Conservation (phyloP, 1,139 yeast species). For the Candida sp. region DNA sequence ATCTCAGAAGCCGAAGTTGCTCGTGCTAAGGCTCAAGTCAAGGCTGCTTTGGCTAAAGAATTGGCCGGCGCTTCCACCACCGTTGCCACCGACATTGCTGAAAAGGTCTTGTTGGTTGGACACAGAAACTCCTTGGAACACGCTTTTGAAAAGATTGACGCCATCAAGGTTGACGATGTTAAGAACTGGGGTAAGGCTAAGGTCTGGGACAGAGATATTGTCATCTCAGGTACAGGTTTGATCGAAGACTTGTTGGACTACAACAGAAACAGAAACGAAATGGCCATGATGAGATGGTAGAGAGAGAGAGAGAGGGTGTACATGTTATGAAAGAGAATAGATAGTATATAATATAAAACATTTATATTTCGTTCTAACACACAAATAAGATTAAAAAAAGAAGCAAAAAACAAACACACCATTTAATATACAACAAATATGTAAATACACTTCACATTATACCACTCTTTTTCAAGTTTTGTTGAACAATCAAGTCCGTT, state of each 20-base stretch:
- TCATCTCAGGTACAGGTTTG: constrained; percentile 82
- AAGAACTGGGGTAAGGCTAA: constrained; percentile 75
- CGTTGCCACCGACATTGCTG: constrained; percentile 62
- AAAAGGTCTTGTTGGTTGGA: constrained; percentile 62
- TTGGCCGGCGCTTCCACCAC: constrained; percentile 49
- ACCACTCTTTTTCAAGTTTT: constrained; percentile 84
- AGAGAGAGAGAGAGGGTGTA: constrained; percentile 4
- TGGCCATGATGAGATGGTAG: constrained; percentile 84
- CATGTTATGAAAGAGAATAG: neutral
- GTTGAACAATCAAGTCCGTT: constrained; percentile 88
- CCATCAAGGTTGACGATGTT: constrained; percentile 61
- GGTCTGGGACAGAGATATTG: constrained; percentile 87
- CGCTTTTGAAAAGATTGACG: constrained; percentile 64
- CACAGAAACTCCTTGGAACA: constrained; percentile 64
- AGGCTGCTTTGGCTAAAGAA: constrained; percentile 58
- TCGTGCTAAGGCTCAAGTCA: constrained; percentile 69
- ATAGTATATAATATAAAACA: constrained; percentile 3
- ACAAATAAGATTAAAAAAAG: neutral
- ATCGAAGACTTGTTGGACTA: constrained; percentile 84
- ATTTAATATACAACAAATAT: neutral
- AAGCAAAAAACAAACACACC: neutral
- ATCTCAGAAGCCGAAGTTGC: constrained; percentile 78
- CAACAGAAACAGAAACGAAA: constrained; percentile 84
- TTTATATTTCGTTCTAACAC: neutral
- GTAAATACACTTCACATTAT: constrained; percentile 45